Evolutionary conservation across 805 yeast species (phyloP).

Genomic region (Maudiozyma pseudohumilis): DNA sequence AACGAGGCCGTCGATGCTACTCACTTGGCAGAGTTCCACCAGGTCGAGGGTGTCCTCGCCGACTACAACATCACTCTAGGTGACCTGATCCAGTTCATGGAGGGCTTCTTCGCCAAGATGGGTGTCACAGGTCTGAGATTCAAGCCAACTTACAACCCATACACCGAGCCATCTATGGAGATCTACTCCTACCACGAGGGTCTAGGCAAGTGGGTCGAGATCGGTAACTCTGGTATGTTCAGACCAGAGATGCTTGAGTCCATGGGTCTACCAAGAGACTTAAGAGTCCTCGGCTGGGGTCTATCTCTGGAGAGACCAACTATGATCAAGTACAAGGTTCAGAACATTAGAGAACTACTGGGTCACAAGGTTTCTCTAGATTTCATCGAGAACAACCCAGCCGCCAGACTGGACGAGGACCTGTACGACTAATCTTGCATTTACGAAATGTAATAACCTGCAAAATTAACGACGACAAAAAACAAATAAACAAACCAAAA

Average conservation of each 20-base stretch:
- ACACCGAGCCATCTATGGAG: constrained; percentile 98
- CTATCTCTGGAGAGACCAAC: constrained; percentile 96
- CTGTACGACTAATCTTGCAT: constrained; percentile 30
- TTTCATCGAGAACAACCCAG: constrained; percentile 92
- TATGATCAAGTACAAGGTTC: constrained; percentile 94
- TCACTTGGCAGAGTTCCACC: constrained; percentile 98
- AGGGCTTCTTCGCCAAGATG: constrained; percentile 92
- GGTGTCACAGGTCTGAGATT: constrained; percentile 92
- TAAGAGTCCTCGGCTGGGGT: constrained; percentile 97
- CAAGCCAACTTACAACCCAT: constrained; percentile 98
- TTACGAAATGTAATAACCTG: background rate
- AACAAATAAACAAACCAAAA: background rate
- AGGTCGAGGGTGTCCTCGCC: constrained; percentile 97
- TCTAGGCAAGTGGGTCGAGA: constrained; percentile 94
- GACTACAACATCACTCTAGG: constrained; percentile 93
- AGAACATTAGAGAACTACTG: constrained; percentile 89
- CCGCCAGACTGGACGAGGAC: constrained; percentile 89
- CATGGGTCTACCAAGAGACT: constrained; percentile 92
- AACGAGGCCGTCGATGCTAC: constrained; percentile 99
- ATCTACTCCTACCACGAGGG: constrained; percentile 95
- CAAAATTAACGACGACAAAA: background rate
- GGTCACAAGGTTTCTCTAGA: constrained; percentile 96
- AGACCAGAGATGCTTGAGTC: constrained; percentile 98
- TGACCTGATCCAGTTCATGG: constrained; percentile 96
- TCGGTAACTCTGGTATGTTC: constrained; percentile 99